These are phyloP conservation scores for Apiotrichum siamense DNA, from an alignment of 1,284 basidiomycete genomes.

Conservation along the genomic window DNA sequence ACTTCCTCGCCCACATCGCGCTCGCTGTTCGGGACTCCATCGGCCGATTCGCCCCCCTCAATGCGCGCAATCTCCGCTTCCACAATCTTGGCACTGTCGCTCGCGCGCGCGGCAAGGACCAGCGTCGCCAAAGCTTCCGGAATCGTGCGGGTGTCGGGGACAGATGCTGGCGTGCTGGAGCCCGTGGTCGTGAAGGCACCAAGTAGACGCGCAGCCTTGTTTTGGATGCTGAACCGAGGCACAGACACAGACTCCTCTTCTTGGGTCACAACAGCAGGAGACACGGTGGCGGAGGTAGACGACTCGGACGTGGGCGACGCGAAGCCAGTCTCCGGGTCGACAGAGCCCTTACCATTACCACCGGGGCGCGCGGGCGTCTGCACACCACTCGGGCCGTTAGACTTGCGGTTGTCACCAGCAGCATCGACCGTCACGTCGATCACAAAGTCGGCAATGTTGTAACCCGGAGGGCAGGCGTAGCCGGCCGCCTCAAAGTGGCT, in stretches of 20 bases:
- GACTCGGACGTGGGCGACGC: background rate
- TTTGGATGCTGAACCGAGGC: constrained; percentile 50
- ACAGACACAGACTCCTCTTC: constrained; percentile 9
- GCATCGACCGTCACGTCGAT: constrained; percentile 86
- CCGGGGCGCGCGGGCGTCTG: constrained; percentile 4
- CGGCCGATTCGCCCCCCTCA: constrained; percentile 38
- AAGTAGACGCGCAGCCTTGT: constrained; percentile 69
- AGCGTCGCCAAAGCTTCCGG: constrained; percentile 67
- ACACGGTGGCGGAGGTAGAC: background rate
- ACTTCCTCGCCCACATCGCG: constrained; percentile 54
- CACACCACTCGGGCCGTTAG: constrained; percentile 28
- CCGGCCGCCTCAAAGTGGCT: constrained; percentile 75
- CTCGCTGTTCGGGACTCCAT: constrained; percentile 21
- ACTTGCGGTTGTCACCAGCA: constrained; percentile 39
- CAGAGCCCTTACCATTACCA: constrained; percentile 14
- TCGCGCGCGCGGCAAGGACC: constrained; percentile 64
- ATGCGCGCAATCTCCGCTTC: constrained; percentile 60
- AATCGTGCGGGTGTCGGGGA: constrained; percentile 47
- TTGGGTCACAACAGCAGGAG: background rate
- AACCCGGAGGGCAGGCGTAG: constrained; percentile 82
- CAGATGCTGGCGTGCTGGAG: constrained; percentile 26
- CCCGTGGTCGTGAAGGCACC: constrained; percentile 56
- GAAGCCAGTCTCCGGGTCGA: constrained; percentile 14
- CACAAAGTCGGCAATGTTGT: constrained; percentile 92
- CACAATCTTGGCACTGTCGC: constrained; percentile 61